These are phyloP conservation scores for Colletotrichum lindemuthianum DNA, from an alignment of 2,329 filamentous ascomycete genomes.

Conservation along the genomic window DNA sequence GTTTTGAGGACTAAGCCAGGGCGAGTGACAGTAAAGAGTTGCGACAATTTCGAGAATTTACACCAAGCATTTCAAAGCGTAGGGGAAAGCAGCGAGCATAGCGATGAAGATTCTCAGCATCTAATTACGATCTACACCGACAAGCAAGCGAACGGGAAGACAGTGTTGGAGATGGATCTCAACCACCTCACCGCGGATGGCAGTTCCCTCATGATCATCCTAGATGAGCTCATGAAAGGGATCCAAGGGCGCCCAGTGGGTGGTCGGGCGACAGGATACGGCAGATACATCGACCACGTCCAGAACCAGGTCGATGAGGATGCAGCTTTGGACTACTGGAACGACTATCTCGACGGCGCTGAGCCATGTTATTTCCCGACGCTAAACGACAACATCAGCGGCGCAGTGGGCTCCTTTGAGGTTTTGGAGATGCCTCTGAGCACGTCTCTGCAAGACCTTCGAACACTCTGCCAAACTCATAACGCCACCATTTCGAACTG, in stretches of 20 bases:
- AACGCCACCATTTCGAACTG: slow-evolving; percentile 16
- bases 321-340: slow-evolving; percentile 38
- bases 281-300: slow-evolving; percentile 38
- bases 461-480: slow-evolving; percentile 7
- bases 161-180: slow-evolving; percentile 16
- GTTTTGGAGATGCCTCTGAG: slow-evolving; percentile 11
- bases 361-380: slow-evolving; percentile 39
- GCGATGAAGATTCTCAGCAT: not conserved
- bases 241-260: not conserved
- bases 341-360: slow-evolving; percentile 32
- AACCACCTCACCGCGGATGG: slow-evolving; percentile 31
- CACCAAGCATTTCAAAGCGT: slow-evolving; percentile 10
- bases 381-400: slow-evolving; percentile 17
- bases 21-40: slow-evolving; percentile 20
- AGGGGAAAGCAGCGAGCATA: not conserved
- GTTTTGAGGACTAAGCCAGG: slow-evolving; percentile 29
- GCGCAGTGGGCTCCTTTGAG: slow-evolving; percentile 6
- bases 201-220: slow-evolving; percentile 22
- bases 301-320: slow-evolving; percentile 24
- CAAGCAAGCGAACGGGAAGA: not conserved
- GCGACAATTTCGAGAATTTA: slow-evolving; percentile 4
- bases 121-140: slow-evolving; percentile 12
- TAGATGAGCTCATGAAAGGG: slow-evolving; percentile 10
- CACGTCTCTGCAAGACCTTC: not conserved
- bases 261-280: slow-evolving; percentile 26